Base-by-base conservation (phyloP, 176 grass and related monocot species). In the Neostapfia colusana region DNA sequence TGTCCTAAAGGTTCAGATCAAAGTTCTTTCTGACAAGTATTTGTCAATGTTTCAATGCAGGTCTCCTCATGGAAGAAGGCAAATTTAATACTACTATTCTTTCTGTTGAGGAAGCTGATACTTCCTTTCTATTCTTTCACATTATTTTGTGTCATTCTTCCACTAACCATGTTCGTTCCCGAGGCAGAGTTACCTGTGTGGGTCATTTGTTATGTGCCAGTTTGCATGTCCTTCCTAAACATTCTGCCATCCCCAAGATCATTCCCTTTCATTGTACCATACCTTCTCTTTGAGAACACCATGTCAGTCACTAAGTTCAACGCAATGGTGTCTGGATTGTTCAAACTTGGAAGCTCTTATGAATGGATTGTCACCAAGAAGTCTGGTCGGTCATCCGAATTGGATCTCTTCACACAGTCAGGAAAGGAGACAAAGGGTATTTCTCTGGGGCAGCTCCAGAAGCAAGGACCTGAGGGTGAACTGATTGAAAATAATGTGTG, bases 101-200 rank as follows among this genome's bases (percentile, higher is more conserved):
- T 94, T 91, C 88, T 94, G 70, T 82, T 94, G 26, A 87, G 92
- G 79, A 94, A 94, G 71, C 35, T 94, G 51, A 58, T 94, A 38
- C 92, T 94, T 74, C 92, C 92, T 54, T 94, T 94, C 70, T 94
- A 94, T 77, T 94, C 92, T 17, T 94, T 94, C 82, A 91, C 88
- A 79, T 83, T 94, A 25, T 94, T 94, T 81, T 94, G 92, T 59
- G 88, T 94, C 34, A 91, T 94, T 75, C 80, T 91, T 59, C 92
- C 92, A 62, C 51, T 91, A 69, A 88, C 88, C 20, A 94, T 94
- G 92, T 94, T 94, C 5, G 80, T 94, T 69, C 92, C 92, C 3
- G 92, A 94, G 80, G 92, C 92, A 4, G 88, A 90, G 63, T 73
- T 94, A 26, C 80, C 88, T 73, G 69, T 88, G 62, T 94, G 88